phyloP scores from a whole-genome alignment of 2,329 filamentous ascomycete genomes.

The Hypoxylon sp. region DNA sequence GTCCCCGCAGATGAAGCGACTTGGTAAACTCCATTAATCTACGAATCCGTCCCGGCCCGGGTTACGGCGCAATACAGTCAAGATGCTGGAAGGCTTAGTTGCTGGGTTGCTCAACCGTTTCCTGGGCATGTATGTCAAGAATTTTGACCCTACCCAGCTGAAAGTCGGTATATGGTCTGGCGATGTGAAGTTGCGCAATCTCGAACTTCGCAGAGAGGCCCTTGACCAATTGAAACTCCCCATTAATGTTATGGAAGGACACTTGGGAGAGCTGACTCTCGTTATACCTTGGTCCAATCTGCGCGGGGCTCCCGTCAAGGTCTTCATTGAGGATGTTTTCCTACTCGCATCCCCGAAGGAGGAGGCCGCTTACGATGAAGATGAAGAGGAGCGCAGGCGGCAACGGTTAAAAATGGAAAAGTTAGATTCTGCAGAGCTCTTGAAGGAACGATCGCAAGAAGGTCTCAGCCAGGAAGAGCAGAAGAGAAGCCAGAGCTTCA shows the following conservation, averaged over 20 bases:
- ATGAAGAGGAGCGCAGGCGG: constrained; percentile 88
- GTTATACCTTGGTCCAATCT: constrained; percentile 98
- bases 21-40: constrained; percentile 48
- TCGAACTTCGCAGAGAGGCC: constrained; percentile 93
- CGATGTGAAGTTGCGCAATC: constrained; percentile 93
- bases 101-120: constrained; percentile 98
- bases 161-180: constrained; percentile 99
- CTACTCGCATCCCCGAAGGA: constrained; percentile 95
- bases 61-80: constrained; percentile 75
- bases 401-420: constrained; percentile 99
- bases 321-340: constrained; percentile 97
- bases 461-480: constrained; percentile 96
- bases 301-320: constrained; percentile 91
- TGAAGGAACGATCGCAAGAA: constrained; percentile 93
- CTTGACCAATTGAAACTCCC: constrained; percentile 97
- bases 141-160: constrained; percentile 97
- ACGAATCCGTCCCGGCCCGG: constrained; percentile 72
- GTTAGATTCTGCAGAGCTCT: constrained; percentile 92
- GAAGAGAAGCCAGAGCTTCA: constrained; percentile 98
- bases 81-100: constrained; percentile 97
- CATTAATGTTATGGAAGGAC: constrained; percentile 95
- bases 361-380: constrained; percentile 91
- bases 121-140: constrained; percentile 99
- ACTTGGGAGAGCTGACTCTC: constrained; percentile 91
- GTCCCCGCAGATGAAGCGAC: constrained; percentile 53